phyloP scores from a whole-genome alignment of 2,329 filamentous ascomycete species.

The Ascochyta clinopodiicola region DNA sequence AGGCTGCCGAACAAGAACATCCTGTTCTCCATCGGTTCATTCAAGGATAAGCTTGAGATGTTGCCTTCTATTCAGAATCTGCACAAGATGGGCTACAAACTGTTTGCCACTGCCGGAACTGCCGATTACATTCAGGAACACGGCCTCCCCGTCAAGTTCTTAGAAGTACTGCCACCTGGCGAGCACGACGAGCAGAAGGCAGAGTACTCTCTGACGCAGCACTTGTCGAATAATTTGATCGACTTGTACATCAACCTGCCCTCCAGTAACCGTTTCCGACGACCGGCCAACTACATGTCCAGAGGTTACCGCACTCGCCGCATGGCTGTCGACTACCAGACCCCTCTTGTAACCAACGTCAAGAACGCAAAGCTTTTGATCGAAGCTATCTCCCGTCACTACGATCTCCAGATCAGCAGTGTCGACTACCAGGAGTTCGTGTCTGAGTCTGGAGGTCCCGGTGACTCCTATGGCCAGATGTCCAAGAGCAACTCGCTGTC shows the following conservation, averaged over 20 bases:
- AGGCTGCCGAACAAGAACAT: constrained; percentile 95
- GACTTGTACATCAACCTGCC: constrained; percentile 99
- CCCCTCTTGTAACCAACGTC: constrained; percentile 95
- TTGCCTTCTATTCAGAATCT: constrained; percentile 89
- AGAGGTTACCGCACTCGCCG: constrained; percentile 95
- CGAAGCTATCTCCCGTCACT: constrained; percentile 90
- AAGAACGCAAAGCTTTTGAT: constrained; percentile 98
- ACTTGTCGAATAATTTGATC: constrained; percentile 95
- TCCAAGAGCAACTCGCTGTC: constrained; percentile 64
- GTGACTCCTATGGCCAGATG: constrained; percentile 47
- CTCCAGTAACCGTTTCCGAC: constrained; percentile 96
- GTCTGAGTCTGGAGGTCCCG: constrained; percentile 44
- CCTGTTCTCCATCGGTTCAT: constrained; percentile 91
- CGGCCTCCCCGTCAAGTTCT: constrained; percentile 87
- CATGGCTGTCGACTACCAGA: constrained; percentile 98
- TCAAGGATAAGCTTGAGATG: constrained; percentile 98
- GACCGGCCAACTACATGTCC: constrained; percentile 97
- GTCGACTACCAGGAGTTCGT: constrained; percentile 89
- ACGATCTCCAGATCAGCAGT: constrained; percentile 79
- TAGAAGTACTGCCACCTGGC: constrained; percentile 73
- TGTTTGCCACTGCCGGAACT: constrained; percentile 95
- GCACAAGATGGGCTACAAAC: constrained; percentile 88
- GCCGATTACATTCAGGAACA: constrained; percentile 96
- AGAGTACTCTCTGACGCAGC: constrained; percentile 96
- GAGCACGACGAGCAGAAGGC: constrained; percentile 84